Base-by-base conservation (phyloP, 768 basidiomycete species). In the Kwoniella botswanensis region DNA sequence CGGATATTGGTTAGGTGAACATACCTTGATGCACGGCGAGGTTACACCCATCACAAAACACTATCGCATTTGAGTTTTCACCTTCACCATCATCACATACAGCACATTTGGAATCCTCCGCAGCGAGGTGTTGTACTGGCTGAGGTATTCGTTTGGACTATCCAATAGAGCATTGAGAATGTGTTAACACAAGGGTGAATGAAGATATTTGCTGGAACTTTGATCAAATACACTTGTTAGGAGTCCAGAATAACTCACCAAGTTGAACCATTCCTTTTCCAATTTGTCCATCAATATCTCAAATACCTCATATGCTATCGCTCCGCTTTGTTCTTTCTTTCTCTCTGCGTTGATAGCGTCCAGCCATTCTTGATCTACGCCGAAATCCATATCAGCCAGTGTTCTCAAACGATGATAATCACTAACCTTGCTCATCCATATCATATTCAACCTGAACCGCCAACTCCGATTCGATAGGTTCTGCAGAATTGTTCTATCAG, bases 31-130 rank as follows among this genome's bases (percentile, higher is more conserved):
- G 97, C n/a, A 99, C 97, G 11, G 97, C 97, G 29, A 99, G 85
- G 83, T 98, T 98, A 83, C 97, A 99, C 0, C 96, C 97, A 81
- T 99, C 97, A 82, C 97, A 99, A 79, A 99, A 99, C 5, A 99
- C 95, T 76, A 98, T 99, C 7, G 94, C 97, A 82, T 98, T 99
- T 69, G 92, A 94, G 80, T 98, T 97, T 86, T 99, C 97, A 65
- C 94, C 96, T 78, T 99, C 97, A 2, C 94, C 93, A 79, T 99
- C 97, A 79, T 99, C 97, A 79, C 97, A 99, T 54, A 99, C 92
- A 5, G 94, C 92, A 80, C 97, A 99, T 0, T 92, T 93, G 12
- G 93, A 94, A 81, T 99, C 97, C 85, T 99, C 95, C 1, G 91
- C 93, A 0, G 95, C 93, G 75, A 98, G 86, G 7, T 90, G 92